Base-by-base conservation (phyloP, 768 basidiomycete genomes). In the Hypsizygus marmoreus region DNA sequence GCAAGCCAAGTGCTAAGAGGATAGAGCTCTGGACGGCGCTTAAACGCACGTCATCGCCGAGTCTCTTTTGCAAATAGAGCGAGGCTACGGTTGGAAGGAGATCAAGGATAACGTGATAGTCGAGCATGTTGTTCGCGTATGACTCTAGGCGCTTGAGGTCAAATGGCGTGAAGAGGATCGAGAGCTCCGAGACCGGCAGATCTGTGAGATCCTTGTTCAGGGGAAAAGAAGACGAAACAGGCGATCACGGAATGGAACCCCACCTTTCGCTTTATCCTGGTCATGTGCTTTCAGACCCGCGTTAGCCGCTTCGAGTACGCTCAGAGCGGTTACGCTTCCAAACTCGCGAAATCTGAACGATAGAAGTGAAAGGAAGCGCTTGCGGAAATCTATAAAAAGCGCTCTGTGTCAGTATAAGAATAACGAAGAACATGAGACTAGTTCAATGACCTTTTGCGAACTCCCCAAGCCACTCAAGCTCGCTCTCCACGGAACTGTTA, bases 301-400 rank as follows among this genome's bases (percentile, higher is more conserved):
- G 55, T 86, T 91, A 8, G 82, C 84, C 16, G 91, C 91, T 59
- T 97, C 94, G 16, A 98, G 74, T 11, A 98, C 77, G 56, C 89
- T 95, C 46, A 98, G 66, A 0, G 90, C 87, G 12, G 84, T 90
- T 39, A 93, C 84, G 28, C 90, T 86, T 3, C 88, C 86, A 58
- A 98, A 97, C 59, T 97, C 94, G 39, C 91, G 79, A 74, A 99
- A 98, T 63, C 89, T 93, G 60, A 86, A 99, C 1, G 95, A 95
- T 8, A 98, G 74, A 16, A 98, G 70, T 1, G 86, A 78, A 17
- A 97, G 68, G 79, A 98, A 97, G 6, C 97, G 82, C 58, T 83
- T 75, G 47, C 95, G 77, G 74, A 98, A 98, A 68, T 99, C 97
- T 95, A n/a, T n/a, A n/a, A n/a, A n/a, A n/a, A n/a, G n/a, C n/a